A percentile compares a stretch with the other conserved stretches of the same genome.
phyloP scores from a whole-genome alignment of 1,139 yeast genomes.

The Debaryomycetaceae sp. region DNA sequence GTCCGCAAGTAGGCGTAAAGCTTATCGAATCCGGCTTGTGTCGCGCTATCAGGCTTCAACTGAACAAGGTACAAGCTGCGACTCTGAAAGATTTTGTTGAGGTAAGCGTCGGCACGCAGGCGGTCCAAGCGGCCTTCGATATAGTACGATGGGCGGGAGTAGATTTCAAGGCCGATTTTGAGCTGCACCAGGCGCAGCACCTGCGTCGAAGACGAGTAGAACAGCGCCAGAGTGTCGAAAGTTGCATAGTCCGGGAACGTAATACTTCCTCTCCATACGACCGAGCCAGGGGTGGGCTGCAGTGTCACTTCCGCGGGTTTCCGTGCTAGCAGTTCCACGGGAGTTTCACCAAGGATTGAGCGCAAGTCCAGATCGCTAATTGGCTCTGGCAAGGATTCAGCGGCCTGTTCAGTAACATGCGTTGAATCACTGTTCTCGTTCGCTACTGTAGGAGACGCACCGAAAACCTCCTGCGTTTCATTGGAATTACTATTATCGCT shows the following conservation, averaged over 20 bases:
- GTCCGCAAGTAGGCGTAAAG: conserved; percentile 42
- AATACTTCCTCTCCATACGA: conserved; percentile 47
- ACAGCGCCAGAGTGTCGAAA: conserved; percentile 34
- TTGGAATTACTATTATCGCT: conserved; percentile 5
- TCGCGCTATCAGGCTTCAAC: conserved; percentile 16
- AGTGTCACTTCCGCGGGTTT: not conserved
- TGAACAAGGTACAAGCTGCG: conserved; percentile 44
- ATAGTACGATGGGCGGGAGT: conserved; percentile 22
- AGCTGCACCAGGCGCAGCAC: not conserved
- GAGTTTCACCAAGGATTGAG: not conserved
- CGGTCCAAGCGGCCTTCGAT: conserved; percentile 58
- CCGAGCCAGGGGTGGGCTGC: not conserved
- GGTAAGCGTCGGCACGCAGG: conserved; percentile 44
- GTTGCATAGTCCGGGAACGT: conserved; percentile 45
- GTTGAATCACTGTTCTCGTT: conserved; percentile 2
- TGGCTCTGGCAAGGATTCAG: not conserved
- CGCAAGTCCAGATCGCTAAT: not conserved
- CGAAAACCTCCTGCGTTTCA: conserved; percentile 3
- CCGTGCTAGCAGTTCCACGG: not conserved
- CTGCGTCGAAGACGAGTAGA: conserved; percentile 16
- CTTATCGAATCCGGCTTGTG: conserved; percentile 26
- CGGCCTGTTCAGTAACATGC: not conserved
- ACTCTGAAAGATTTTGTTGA: conserved; percentile 35
- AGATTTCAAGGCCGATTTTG: conserved; percentile 11
- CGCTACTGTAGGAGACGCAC: conserved; percentile 4